Evolutionary conservation across 345 rosid species (phyloP).

Genomic region (Trapa bicornis): DNA sequence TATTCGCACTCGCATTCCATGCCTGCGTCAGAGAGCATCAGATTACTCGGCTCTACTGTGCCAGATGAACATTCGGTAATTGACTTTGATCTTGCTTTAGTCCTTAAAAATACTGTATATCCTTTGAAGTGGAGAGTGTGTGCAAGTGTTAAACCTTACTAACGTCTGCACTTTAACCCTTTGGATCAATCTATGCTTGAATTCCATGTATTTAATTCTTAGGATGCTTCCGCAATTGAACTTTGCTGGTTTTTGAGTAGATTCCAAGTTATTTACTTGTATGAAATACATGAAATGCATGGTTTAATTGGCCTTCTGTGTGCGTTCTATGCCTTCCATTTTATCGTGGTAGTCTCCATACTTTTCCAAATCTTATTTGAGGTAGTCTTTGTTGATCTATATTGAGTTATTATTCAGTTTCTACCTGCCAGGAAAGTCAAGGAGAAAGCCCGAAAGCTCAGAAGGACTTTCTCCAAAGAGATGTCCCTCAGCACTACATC

Average conservation of each 20-base stretch:
- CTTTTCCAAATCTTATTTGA: neutral
- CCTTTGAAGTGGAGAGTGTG: neutral
- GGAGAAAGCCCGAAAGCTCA: conserved; percentile 52
- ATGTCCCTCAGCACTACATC: conserved; percentile 30
- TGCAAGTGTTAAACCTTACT: neutral
- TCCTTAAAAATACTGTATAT: too few species aligned
- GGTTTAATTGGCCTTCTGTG: neutral
- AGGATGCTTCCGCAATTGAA: neutral
- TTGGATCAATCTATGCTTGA: neutral
- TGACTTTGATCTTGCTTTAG: neutral
- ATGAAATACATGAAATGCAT: neutral
- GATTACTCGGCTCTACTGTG: neutral
- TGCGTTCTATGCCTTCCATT: neutral
- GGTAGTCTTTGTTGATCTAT: neutral
- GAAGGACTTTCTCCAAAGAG: conserved; percentile 31
- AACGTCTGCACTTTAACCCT: neutral
- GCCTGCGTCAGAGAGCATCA: neutral
- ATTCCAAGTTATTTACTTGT: neutral
- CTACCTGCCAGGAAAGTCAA: conserved; percentile 68
- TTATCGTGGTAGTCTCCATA: neutral
- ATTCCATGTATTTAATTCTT: neutral
- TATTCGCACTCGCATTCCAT: neutral
- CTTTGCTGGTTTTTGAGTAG: neutral
- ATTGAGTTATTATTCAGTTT: conserved; percentile 35
- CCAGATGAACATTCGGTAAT: neutral